Percentiles rank a stretch among this genome's conserved stretches.
These are phyloP conservation scores for Skeletonema potamos DNA, from an alignment of 108 stramenopile species.

Conservation along the genomic window DNA sequence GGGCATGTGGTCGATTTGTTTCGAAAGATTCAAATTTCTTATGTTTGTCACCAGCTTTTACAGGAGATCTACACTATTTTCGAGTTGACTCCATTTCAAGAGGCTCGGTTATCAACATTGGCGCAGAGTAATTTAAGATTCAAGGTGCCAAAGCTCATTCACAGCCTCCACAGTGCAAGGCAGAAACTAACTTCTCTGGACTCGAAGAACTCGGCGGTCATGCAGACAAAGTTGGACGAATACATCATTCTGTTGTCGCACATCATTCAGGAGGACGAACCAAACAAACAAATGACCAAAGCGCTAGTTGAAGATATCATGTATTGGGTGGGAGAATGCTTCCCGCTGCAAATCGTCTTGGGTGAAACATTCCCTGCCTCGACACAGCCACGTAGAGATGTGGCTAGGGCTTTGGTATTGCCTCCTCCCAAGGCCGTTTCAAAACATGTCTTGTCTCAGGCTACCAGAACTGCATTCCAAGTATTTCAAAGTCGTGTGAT, in stretches of 20 bases:
- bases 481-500: constrained; percentile 35
- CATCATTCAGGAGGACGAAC: constrained; percentile 1
- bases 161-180: constrained; percentile 11
- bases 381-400: constrained; percentile 40
- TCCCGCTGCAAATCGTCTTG: constrained; percentile 1
- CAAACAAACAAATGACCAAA: constrained; percentile 4
- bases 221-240: constrained; percentile 17
- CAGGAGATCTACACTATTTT: constrained; percentile 21
- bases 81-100: not conserved
- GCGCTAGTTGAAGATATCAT: constrained; percentile 21
- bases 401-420: constrained; percentile 22
- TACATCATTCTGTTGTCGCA: constrained; percentile 29
- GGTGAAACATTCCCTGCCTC: not conserved
- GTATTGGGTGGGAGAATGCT: constrained; percentile 6
- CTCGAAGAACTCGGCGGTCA: not conserved
- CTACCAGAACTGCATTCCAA: constrained; percentile 29
- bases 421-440: constrained; percentile 2
- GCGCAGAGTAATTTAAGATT: not conserved
- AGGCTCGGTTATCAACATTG: not conserved
- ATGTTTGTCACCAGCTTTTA: constrained; percentile 22
- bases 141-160: constrained; percentile 12
- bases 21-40: constrained; percentile 18
- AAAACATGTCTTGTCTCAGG: constrained; percentile 3
- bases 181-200: not conserved
- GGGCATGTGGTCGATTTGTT: constrained; percentile 13